Percentiles rank a stretch among this genome's conserved stretches.
Conservation (phyloP, 257 asterid species). For the Scutellaria barbata region DNA sequence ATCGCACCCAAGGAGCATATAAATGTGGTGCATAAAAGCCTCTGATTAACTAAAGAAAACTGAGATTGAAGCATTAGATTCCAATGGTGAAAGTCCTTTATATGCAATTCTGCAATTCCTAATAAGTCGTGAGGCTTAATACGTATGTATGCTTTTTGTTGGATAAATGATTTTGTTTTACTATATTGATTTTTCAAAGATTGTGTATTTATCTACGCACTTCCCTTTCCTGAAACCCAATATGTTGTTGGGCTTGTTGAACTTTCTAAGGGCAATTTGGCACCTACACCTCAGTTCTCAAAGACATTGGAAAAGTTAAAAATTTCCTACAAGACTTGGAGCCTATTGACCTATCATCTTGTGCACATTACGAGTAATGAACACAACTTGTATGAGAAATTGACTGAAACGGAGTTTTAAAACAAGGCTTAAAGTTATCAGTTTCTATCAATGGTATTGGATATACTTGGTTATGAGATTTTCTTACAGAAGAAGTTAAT, state of each 20-base stretch:
- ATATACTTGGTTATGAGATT: constrained; percentile 75
- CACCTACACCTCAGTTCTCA: constrained; percentile 61
- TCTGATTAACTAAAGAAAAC: too few species aligned
- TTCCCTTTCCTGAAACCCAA: constrained; percentile 56
- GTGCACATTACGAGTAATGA: constrained; percentile 42
- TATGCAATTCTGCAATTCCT: too few species aligned
- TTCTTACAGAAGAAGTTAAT: constrained; percentile 75
- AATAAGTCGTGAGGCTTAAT: constrained; percentile 66
- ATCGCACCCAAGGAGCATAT: too few species aligned
- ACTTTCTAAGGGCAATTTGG: constrained; percentile 80
- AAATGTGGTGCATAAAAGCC: too few species aligned
- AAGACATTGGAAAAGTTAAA: constrained; percentile 66
- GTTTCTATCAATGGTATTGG: constrained; percentile 60
- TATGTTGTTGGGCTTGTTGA: constrained; percentile 57
- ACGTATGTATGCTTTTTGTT: constrained; percentile 50
- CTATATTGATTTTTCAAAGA: constrained; percentile 12
- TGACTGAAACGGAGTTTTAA: constrained; percentile 48
- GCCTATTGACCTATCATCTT: constrained; percentile 57
- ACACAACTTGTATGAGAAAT: constrained; percentile 44
- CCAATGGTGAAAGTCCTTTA: too few species aligned
- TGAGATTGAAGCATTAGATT: too few species aligned
- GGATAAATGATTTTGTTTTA: constrained; percentile 11
- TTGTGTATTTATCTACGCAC: constrained; percentile 23
- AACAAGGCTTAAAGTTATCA: constrained; percentile 58
- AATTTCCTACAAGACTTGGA: constrained; percentile 71